Evolutionary conservation across 2,329 filamentous ascomycete genomes (phyloP).

Genomic region (Sclerotinia glacialis): DNA sequence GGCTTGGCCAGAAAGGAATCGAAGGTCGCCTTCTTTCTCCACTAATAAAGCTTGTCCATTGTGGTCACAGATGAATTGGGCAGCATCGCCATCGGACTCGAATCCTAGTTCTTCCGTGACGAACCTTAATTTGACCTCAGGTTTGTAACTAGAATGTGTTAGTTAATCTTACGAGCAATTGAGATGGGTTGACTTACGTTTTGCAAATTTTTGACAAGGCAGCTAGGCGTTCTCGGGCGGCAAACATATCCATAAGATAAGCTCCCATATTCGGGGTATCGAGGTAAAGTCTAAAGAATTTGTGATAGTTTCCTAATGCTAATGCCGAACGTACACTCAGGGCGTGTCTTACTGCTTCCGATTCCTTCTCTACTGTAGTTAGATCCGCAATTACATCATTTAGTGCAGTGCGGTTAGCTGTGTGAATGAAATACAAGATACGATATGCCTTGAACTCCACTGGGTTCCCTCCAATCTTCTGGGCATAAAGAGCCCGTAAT

Average conservation of each 20-base stretch:
- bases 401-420: slow-evolving; percentile 95
- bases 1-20: slow-evolving; percentile 72
- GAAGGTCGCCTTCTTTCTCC: slow-evolving; percentile 70
- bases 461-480: slow-evolving; percentile 82
- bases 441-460: slow-evolving; percentile 99
- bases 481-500: slow-evolving; percentile 83
- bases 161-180: slow-evolving; percentile 41
- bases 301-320: slow-evolving; percentile 94
- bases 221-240: slow-evolving; percentile 85
- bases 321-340: slow-evolving; percentile 86
- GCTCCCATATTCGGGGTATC: slow-evolving; percentile 95
- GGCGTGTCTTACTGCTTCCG: slow-evolving; percentile 82
- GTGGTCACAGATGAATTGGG: slow-evolving; percentile 83
- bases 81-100: slow-evolving; percentile 85
- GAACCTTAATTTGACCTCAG: slow-evolving; percentile 82
- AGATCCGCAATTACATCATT: slow-evolving; percentile 98
- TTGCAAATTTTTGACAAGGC: slow-evolving; percentile 90
- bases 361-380: slow-evolving; percentile 93
- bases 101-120: slow-evolving; percentile 95
- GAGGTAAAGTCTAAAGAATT: slow-evolving; percentile 94
- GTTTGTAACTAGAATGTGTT: slow-evolving; percentile 74
- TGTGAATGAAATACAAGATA: slow-evolving; percentile 99
- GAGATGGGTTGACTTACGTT: slow-evolving; percentile 65
- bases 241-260: slow-evolving; percentile 99
- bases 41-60: slow-evolving; percentile 73